A percentile compares a stretch with the other conserved stretches of the same genome.
phyloP scores from a whole-genome alignment of 495 filamentous ascomycete species.

The Aspergillus affinis region DNA sequence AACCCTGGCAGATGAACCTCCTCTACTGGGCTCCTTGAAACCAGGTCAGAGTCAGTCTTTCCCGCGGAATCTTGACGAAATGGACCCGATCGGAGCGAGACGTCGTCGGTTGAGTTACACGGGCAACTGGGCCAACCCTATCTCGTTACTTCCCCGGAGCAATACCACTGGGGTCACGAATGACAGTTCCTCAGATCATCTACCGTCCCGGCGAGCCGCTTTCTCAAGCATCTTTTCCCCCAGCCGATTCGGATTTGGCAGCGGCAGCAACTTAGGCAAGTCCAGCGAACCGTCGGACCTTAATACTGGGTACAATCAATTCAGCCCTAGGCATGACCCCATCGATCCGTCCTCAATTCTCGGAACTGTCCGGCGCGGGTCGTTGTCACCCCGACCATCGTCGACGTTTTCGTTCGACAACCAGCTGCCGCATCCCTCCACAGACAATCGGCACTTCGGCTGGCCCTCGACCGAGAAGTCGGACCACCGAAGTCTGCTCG shows the following conservation, averaged over 20 bases:
- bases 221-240: slow-evolving; percentile 49
- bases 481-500: slow-evolving; percentile 55
- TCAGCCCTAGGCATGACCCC: slow-evolving; percentile 58
- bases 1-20: slow-evolving; percentile 64
- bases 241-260: slow-evolving; percentile 41
- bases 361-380: slow-evolving; percentile 56
- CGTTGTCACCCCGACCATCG: slow-evolving; percentile 70
- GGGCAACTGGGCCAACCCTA: slow-evolving; percentile 60
- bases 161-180: slow-evolving; percentile 39
- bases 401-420: slow-evolving; percentile 78
- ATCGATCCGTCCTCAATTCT: slow-evolving; percentile 54
- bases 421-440: slow-evolving; percentile 71
- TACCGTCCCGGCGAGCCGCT: slow-evolving; percentile 43
- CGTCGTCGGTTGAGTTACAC: slow-evolving; percentile 63
- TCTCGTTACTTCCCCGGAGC: slow-evolving; percentile 53
- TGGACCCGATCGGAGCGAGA: slow-evolving; percentile 67
- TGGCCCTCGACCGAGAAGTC: slow-evolving; percentile 57
- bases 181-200: slow-evolving; percentile 46
- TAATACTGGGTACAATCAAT: slow-evolving; percentile 58
- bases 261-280: slow-evolving; percentile 41
- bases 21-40: slow-evolving; percentile 70
- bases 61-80: slow-evolving; percentile 64
- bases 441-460: slow-evolving; percentile 69
- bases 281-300: slow-evolving; percentile 45
- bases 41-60: slow-evolving; percentile 80